Evolutionary conservation across 169 alveolate species (phyloP).

Genomic region (Cystoisospora suis): DNA sequence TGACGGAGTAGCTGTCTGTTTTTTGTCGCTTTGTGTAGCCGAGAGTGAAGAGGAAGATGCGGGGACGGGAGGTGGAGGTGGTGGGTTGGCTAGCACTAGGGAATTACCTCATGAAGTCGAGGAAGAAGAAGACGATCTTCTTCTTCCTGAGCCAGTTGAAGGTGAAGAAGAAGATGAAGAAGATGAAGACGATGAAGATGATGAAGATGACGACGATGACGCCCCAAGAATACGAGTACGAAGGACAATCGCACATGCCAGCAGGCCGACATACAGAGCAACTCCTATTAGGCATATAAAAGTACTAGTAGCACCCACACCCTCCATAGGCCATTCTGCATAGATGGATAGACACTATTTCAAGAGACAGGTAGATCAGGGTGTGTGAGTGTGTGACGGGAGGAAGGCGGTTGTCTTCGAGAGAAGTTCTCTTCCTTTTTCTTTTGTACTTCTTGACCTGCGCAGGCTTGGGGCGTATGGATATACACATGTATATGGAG

Average conservation of each 20-base stretch:
- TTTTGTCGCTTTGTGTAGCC: background rate
- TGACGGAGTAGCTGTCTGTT: background rate
- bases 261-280: too few relatives aligned
- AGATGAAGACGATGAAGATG: conserved; percentile 35
- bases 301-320: too few relatives aligned
- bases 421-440: too few relatives aligned
- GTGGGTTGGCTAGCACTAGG: conserved; percentile 7
- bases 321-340: too few relatives aligned
- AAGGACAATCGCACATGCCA: too few relatives aligned
- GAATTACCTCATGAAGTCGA: conserved; percentile 31
- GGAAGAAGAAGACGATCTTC: conserved; percentile 1
- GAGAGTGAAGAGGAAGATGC: background rate
- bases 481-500: background rate
- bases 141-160: background rate
- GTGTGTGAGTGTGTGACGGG: too few relatives aligned
- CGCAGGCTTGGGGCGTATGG: too few relatives aligned
- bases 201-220: conserved; percentile 34
- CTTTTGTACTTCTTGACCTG: too few relatives aligned
- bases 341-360: too few relatives aligned
- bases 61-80: background rate
- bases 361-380: too few relatives aligned
- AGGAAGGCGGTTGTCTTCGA: too few relatives aligned
- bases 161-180: conserved; percentile 25
- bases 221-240: conserved; percentile 23
- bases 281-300: too few relatives aligned